These are phyloP conservation scores for Scleromitrula shiraiana DNA, from an alignment of 2,329 filamentous ascomycete genomes.

Conservation along the genomic window DNA sequence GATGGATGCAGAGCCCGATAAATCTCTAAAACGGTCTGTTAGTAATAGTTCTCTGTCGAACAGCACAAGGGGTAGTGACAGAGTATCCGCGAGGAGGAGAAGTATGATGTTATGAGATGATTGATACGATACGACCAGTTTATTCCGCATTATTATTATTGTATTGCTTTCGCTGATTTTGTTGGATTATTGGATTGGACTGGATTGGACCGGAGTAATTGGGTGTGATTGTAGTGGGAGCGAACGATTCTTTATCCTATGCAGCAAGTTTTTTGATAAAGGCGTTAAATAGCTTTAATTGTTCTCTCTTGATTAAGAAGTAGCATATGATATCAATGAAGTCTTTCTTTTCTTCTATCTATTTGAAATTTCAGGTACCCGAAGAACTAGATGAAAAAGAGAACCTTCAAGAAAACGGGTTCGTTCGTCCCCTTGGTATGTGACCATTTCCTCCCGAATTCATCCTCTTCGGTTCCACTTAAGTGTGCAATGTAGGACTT, in stretches of 20 bases:
- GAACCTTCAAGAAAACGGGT: background rate
- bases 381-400: no score
- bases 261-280: background rate
- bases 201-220: background rate
- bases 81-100: constrained; percentile 26
- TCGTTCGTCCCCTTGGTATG: background rate
- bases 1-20: constrained; percentile 16
- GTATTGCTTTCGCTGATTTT: background rate
- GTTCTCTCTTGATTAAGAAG: constrained; percentile 13
- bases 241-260: constrained; percentile 4
- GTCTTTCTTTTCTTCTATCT: constrained; percentile 10
- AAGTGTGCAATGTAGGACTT: no score
- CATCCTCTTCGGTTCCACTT: background rate
- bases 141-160: constrained; percentile 6
- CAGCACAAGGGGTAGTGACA: constrained; percentile 23
- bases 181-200: background rate
- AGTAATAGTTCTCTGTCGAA: constrained; percentile 13
- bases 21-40: constrained; percentile 15
- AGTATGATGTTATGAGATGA: constrained; percentile 32
- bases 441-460: background rate
- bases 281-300: constrained; percentile 3
- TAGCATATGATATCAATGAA: constrained; percentile 27
- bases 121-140: constrained; percentile 7
- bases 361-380: no score
- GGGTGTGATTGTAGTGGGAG: constrained; percentile 1